A percentile compares a stretch with the other conserved stretches of the same genome.
Evolutionary conservation across 257 asterid genomes (phyloP).

Genomic region (Solanum ahanhuiri): DNA sequence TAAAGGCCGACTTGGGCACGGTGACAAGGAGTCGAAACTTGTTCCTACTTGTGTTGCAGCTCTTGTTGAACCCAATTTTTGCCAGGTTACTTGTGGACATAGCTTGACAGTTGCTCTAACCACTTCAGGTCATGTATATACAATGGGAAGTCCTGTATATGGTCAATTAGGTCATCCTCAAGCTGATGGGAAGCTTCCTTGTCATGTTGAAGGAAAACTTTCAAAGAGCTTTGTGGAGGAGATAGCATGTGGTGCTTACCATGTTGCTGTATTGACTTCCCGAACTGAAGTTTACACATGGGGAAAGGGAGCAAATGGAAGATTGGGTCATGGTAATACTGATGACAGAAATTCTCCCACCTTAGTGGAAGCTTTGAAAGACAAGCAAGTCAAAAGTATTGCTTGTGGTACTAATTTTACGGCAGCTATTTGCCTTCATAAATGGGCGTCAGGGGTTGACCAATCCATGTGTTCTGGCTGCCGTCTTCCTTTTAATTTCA

Average conservation of each 20-base stretch:
- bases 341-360: conserved; percentile 72
- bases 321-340: conserved; percentile 83
- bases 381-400: conserved; percentile 83
- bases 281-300: conserved; percentile 86
- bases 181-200: conserved; percentile 76
- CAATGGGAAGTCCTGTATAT: conserved; percentile 90
- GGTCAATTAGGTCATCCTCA: conserved; percentile 89
- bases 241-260: conserved; percentile 92
- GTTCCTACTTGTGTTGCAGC: conserved; percentile 95
- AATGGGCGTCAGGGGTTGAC: conserved; percentile 85
- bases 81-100: conserved; percentile 91
- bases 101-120: conserved; percentile 87
- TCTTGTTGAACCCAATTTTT: conserved; percentile 76
- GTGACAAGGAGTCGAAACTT: conserved; percentile 71
- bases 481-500: conserved; percentile 74
- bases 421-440: conserved; percentile 82
- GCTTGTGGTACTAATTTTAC: conserved; percentile 85
- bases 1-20: conserved; percentile 82
- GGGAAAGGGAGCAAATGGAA: conserved; percentile 93
- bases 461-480: conserved; percentile 95
- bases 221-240: conserved; percentile 68
- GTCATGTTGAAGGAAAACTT: conserved; percentile 78
- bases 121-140: conserved; percentile 74
- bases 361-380: conserved; percentile 75
- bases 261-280: conserved; percentile 79